Evolutionary conservation across 164 flowering plant species (phyloP), one percentile per base, ranked within the genome.

Genomic region (Brasenia schreberi): DNA sequence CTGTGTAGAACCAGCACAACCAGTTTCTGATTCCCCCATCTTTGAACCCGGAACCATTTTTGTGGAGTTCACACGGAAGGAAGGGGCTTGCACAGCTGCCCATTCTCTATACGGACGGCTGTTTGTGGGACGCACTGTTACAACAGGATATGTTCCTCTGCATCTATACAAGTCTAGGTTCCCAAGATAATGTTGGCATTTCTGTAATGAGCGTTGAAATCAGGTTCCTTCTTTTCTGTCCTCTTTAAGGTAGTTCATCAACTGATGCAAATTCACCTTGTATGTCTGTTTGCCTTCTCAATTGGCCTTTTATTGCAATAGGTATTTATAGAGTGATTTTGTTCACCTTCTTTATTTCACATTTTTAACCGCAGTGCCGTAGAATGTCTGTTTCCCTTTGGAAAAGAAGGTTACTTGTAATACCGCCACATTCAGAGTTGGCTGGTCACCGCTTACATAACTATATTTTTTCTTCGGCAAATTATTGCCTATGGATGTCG

Each of bases 21-120:
- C 64, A 60, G 56, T 14, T 63, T 27, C 27, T 42, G 66, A 70
- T 61, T 18, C 12, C 1, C 74, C 27, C 42, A 43, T 77, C 11
- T 85, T 88, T 70, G 90, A 87, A 71, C 71, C 66, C 3, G 96
- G 97, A 0, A 80, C 79, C 70, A 75, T 95, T 52, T 74, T 89
- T 33, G 85, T 95, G 18, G 97, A 95, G 81, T 95, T 72, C 66
- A 70, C 66, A 43, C 85, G 99, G 81, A 69, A 76, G 5, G 96
- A 91, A 78, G 88, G 88, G 52, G 75, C 90, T 18, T 83, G 83
- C 73, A 67, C 65, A 63, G 96, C 99, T 7, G 99, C 97, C 59
- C 96, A 89, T 75, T 78, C 82, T 77, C 73, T 95, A 70, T 89
- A 91, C 65, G 87, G 99, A 18, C 86, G 97, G 9, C 63, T 70